phyloP scores from a whole-genome alignment of 108 stramenopile species.

The Epipyxis sp. region DNA sequence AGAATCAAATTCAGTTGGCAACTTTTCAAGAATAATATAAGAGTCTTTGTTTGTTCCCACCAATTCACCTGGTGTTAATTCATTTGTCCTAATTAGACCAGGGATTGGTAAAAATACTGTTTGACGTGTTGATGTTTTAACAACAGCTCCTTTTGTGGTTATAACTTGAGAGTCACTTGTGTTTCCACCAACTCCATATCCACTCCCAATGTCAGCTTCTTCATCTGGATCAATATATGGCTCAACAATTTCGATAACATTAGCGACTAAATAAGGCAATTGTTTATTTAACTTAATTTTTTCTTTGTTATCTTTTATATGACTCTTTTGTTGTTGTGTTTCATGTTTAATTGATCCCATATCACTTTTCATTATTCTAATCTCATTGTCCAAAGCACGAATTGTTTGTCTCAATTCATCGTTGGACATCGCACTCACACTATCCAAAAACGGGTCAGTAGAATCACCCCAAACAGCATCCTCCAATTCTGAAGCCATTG shows the following conservation, averaged over 20 bases:
- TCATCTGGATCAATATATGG: conserved; percentile 66
- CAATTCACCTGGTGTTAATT: conserved; percentile 91
- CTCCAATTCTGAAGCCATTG: conserved; percentile 20
- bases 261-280: conserved; percentile 96
- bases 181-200: conserved; percentile 62
- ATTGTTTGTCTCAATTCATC: conserved; percentile 91
- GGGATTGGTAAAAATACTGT: conserved; percentile 97
- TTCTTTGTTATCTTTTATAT: conserved; percentile 97
- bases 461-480: background rate
- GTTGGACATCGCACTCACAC: conserved; percentile 60
- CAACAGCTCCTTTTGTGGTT: conserved; percentile 55
- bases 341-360: conserved; percentile 91
- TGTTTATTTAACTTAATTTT: conserved; percentile 99
- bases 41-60: conserved; percentile 99
- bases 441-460: background rate
- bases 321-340: conserved; percentile 56
- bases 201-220: conserved; percentile 91
- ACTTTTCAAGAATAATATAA: conserved; percentile 97
- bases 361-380: conserved; percentile 92
- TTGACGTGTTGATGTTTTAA: conserved; percentile 71
- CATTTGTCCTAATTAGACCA: conserved; percentile 90
- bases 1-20: conserved; percentile 97
- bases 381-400: conserved; percentile 91
- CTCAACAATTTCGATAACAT: conserved; percentile 78
- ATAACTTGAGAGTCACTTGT: conserved; percentile 41